Evolutionary conservation across 345 rosid genomes (phyloP).

Genomic region (Aquilaria sinensis): DNA sequence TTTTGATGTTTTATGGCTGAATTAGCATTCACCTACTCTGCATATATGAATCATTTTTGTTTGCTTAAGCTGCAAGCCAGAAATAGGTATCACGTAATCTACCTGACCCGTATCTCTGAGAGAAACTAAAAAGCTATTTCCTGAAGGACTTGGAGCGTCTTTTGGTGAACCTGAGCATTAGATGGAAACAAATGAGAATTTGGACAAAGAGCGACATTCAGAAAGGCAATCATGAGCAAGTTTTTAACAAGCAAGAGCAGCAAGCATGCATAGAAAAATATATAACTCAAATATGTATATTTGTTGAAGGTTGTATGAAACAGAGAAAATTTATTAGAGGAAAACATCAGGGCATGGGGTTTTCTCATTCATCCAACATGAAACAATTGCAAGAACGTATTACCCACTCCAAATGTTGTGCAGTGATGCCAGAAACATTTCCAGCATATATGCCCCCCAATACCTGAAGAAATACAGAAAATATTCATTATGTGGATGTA

Average conservation of each 20-base stretch:
- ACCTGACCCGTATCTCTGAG: slow-evolving; percentile 10
- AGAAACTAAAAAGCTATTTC: slow-evolving; percentile 66
- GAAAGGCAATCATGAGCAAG: background rate
- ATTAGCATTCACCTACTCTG: background rate
- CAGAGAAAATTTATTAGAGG: too few relatives aligned
- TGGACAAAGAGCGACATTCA: background rate
- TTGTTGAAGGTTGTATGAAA: too few relatives aligned
- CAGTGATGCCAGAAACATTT: slow-evolving; percentile 77
- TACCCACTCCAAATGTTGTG: slow-evolving; percentile 97
- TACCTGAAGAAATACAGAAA: slow-evolving; percentile 46
- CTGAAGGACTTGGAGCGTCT: slow-evolving; percentile 77
- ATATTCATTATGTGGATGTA: slow-evolving; percentile 10
- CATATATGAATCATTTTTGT: slow-evolving; percentile 1
- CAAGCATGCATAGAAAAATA: too few relatives aligned
- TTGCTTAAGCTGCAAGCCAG: background rate
- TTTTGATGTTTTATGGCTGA: slow-evolving; percentile 3
- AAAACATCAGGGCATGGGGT: too few relatives aligned
- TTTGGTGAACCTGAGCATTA: slow-evolving; percentile 67
- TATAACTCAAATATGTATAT: too few relatives aligned
- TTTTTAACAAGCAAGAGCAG: too few relatives aligned
- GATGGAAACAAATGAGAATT: slow-evolving; percentile 9
- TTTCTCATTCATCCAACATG: background rate
- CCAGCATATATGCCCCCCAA: slow-evolving; percentile 82
- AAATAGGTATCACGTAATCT: slow-evolving; percentile 1
- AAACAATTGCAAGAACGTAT: background rate